A percentile compares a stretch with the other conserved stretches of the same genome.
phyloP scores from a whole-genome alignment of 768 basidiomycete genomes.

The Pulveroboletus sp. region DNA sequence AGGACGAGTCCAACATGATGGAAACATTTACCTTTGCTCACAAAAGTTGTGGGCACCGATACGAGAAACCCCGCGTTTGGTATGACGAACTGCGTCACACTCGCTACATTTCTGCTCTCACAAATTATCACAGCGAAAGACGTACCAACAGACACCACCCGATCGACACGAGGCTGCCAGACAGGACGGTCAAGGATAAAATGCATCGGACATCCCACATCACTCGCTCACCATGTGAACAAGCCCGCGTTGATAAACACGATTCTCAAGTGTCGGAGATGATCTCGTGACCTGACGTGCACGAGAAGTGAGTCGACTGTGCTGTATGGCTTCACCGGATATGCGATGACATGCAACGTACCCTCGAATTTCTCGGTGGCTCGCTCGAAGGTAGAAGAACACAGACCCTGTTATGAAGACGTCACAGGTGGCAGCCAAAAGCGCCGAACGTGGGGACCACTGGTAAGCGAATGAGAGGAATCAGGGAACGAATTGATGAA shows the following conservation, averaged over 20 bases:
- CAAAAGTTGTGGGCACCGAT: background rate
- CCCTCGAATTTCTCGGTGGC: slow-evolving; percentile 8
- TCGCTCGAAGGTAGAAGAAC: slow-evolving; percentile 19
- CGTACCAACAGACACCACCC: slow-evolving; percentile 10
- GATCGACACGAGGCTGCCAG: slow-evolving; percentile 2
- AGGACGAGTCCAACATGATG: background rate
- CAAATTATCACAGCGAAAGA: background rate
- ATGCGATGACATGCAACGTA: background rate
- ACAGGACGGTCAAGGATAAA: background rate
- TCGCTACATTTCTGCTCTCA: background rate
- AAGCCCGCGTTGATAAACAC: slow-evolving; percentile 16
- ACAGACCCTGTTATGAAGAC: slow-evolving; percentile 17
- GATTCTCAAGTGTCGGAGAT: slow-evolving; percentile 7
- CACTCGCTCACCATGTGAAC: slow-evolving; percentile 8
- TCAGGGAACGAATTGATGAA: no score
- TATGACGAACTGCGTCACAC: background rate
- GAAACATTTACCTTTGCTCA: background rate
- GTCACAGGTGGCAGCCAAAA: slow-evolving; percentile 10
- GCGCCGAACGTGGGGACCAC: slow-evolving; percentile 29
- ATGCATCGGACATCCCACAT: background rate
- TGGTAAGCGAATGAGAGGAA: background rate
- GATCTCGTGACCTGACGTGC: slow-evolving; percentile 3
- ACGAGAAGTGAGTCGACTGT: background rate
- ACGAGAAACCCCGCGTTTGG: background rate
- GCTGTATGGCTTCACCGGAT: background rate